Evolutionary conservation across 1,284 basidiomycete genomes (phyloP).

Genomic region (Pseudozyma tsukubaensis): DNA sequence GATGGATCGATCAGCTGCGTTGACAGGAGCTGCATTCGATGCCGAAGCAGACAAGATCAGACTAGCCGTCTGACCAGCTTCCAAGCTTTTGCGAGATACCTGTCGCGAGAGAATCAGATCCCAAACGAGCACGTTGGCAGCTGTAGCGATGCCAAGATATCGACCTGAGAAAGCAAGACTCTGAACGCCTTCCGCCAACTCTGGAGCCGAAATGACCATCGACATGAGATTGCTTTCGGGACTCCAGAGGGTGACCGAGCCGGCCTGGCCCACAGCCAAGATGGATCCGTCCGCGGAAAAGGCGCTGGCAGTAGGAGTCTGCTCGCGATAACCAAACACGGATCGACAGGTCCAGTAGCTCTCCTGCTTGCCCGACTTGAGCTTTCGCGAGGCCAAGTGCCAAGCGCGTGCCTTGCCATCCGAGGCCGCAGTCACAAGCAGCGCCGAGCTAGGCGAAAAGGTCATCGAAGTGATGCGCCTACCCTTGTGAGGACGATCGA

Average conservation of each 20-base stretch:
- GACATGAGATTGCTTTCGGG: slow-evolving; percentile 77
- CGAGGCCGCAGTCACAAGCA: slow-evolving; percentile 76
- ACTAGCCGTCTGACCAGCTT: slow-evolving; percentile 16
- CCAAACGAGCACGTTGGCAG: slow-evolving; percentile 51
- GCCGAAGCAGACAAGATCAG: slow-evolving; percentile 17
- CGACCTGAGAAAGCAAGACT: slow-evolving; percentile 53
- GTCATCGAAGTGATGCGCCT: slow-evolving; percentile 76
- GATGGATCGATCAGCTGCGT: slow-evolving; percentile 14
- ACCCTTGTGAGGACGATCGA: slow-evolving; percentile 86
- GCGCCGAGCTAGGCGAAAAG: slow-evolving; percentile 73
- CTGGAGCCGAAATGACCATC: slow-evolving; percentile 72
- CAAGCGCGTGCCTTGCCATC: slow-evolving; percentile 81
- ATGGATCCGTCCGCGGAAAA: slow-evolving; percentile 91
- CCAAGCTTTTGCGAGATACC: slow-evolving; percentile 30
- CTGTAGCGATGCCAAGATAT: slow-evolving; percentile 47
- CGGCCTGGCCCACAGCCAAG: slow-evolving; percentile 79
- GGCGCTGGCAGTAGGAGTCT: slow-evolving; percentile 70
- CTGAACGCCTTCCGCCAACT: slow-evolving; percentile 32
- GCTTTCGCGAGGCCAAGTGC: slow-evolving; percentile 67
- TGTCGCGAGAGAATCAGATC: slow-evolving; percentile 59
- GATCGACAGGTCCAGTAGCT: slow-evolving; percentile 64
- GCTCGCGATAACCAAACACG: slow-evolving; percentile 60
- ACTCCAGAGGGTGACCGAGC: slow-evolving; percentile 82
- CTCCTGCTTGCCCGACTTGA: slow-evolving; percentile 58
- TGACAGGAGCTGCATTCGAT: neutral